Percentiles rank a stretch among this genome's conserved stretches.
Conservation (phyloP, 2,329 filamentous ascomycete genomes). For the Colletotrichum higginsianum region DNA sequence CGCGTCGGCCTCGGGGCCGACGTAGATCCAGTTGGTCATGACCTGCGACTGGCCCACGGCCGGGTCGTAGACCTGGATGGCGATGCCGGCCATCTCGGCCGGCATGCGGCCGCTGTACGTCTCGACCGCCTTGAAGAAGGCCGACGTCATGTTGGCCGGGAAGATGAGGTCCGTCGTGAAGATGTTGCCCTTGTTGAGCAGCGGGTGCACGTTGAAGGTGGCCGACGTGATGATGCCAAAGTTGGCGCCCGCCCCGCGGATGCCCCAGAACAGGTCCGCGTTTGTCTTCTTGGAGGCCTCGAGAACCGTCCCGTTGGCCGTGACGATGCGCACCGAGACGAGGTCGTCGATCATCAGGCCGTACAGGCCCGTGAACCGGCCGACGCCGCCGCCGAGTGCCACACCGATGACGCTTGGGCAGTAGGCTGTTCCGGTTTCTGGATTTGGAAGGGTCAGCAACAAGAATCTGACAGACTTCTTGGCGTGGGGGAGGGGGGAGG, state of each 20-base stretch:
- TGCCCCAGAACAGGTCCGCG: slow-evolving; percentile 4
- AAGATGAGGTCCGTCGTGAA: slow-evolving; percentile 2
- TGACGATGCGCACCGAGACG: not conserved
- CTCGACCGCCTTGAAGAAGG: slow-evolving; percentile 1
- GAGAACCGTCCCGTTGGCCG: slow-evolving; percentile 6
- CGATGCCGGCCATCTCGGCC: not conserved
- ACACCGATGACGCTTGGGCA: not conserved
- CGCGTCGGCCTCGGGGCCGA: not conserved
- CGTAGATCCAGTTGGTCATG: slow-evolving; percentile 9
- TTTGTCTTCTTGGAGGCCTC: not conserved
- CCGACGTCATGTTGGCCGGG: not conserved
- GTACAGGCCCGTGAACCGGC: slow-evolving; percentile 3
- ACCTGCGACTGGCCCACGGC: not conserved
- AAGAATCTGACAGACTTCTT: too few species aligned
- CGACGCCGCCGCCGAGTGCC: not conserved
- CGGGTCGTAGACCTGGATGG: not conserved
- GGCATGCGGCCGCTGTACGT: not conserved
- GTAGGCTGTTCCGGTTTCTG: too few species aligned
- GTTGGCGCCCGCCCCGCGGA: not conserved
- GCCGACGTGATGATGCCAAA: slow-evolving; percentile 1
- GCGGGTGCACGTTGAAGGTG: not conserved
- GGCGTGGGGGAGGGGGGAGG: too few species aligned
- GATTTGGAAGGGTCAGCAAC: too few species aligned
- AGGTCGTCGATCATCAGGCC: slow-evolving; percentile 11
- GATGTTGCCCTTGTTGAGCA: not conserved